A percentile compares a stretch with the other conserved stretches of the same genome.
Evolutionary conservation across 2,329 filamentous ascomycete species (phyloP).

Genomic region (Exophiala sp.): DNA sequence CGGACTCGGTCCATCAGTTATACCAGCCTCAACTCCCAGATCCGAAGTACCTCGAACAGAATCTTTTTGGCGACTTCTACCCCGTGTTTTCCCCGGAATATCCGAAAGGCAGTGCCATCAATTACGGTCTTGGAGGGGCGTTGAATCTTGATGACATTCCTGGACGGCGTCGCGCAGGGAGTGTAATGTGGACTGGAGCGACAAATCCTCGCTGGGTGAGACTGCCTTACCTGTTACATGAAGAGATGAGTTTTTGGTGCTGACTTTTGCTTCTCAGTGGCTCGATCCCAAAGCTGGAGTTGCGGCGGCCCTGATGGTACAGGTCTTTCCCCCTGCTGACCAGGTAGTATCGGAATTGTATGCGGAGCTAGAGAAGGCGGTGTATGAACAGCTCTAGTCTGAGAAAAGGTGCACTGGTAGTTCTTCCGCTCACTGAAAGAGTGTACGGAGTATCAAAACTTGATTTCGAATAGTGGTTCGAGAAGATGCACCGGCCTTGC

Average conservation of each 20-base stretch:
- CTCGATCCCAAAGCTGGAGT: constrained; percentile 2
- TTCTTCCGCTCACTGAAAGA: too few relatives aligned
- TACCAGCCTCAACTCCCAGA: too few relatives aligned
- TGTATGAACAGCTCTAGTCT: background rate
- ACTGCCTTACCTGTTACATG: background rate
- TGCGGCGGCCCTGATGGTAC: background rate
- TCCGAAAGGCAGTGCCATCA: too few relatives aligned
- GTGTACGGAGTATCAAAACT: too few relatives aligned
- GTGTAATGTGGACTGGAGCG: constrained; percentile 1
- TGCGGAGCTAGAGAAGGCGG: background rate
- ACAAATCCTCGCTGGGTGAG: constrained; percentile 8
- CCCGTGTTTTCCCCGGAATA: too few relatives aligned
- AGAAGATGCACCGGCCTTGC: too few relatives aligned
- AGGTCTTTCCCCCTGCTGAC: background rate
- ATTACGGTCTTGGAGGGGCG: background rate
- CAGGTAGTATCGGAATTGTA: background rate
- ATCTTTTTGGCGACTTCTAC: too few relatives aligned
- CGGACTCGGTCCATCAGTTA: too few relatives aligned
- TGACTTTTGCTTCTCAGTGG: background rate
- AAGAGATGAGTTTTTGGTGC: background rate
- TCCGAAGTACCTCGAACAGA: too few relatives aligned
- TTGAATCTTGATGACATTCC: constrained; percentile 3
- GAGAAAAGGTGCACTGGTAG: too few relatives aligned
- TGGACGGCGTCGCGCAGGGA: background rate
- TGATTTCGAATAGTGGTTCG: too few relatives aligned